Evolutionary conservation across 1,284 basidiomycete genomes (phyloP).

Genomic region (Mycena sp.): DNA sequence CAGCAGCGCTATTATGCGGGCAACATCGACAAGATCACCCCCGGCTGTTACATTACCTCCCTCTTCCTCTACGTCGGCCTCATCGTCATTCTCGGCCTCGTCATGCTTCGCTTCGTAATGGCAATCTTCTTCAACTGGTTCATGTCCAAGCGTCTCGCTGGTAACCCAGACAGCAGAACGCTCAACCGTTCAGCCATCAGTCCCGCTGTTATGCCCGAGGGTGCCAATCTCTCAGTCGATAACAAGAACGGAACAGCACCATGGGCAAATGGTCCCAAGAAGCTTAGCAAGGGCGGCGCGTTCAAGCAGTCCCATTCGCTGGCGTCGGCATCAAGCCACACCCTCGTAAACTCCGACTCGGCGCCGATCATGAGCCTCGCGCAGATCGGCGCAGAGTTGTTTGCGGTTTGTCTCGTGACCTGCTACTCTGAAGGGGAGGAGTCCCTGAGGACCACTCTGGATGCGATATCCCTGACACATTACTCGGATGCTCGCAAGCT

Average conservation of each 20-base stretch:
- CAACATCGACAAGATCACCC: slow-evolving; percentile 95
- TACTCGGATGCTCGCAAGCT: slow-evolving; percentile 95
- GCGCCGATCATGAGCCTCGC: slow-evolving; percentile 81
- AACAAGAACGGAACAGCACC: slow-evolving; percentile 93
- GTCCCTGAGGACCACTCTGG: slow-evolving; percentile 90
- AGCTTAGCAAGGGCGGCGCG: slow-evolving; percentile 51
- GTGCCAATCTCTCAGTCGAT: slow-evolving; percentile 91
- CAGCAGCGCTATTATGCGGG: slow-evolving; percentile 90
- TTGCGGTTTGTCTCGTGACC: slow-evolving; percentile 94
- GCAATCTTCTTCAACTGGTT: slow-evolving; percentile 98
- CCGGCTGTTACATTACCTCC: slow-evolving; percentile 93
- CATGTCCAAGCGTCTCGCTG: slow-evolving; percentile 82
- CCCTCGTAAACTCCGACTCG: slow-evolving; percentile 58
- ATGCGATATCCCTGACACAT: slow-evolving; percentile 89
- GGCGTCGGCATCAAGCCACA: slow-evolving; percentile 60
- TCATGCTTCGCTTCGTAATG: slow-evolving; percentile 94
- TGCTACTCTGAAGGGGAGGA: slow-evolving; percentile 98
- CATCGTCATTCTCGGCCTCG: slow-evolving; percentile 90
- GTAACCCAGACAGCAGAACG: slow-evolving; percentile 73
- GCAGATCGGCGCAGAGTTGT: slow-evolving; percentile 93
- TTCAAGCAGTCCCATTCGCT: slow-evolving; percentile 56
- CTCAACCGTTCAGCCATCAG: slow-evolving; percentile 84
- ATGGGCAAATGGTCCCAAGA: slow-evolving; percentile 79
- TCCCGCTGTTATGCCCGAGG: slow-evolving; percentile 95
- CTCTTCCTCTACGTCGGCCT: slow-evolving; percentile 94